Conservation (phyloP, 768 basidiomycete species). For the Solioccasus polychromus region DNA sequence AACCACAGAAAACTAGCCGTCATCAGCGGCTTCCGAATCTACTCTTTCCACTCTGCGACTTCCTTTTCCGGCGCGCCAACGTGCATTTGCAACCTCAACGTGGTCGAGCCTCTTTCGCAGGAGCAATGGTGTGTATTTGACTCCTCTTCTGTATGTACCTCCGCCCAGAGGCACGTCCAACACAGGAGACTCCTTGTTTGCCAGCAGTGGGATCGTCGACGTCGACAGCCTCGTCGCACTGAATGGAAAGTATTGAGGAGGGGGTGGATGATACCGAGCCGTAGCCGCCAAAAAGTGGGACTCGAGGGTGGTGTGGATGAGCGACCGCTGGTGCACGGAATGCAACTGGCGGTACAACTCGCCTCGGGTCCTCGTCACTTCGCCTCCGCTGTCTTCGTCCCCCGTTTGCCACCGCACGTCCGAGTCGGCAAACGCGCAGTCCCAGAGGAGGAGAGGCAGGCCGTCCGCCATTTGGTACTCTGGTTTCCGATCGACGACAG, state of each 20-base stretch:
- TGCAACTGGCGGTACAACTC: slow-evolving; percentile 53
- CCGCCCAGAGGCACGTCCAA: slow-evolving; percentile 69
- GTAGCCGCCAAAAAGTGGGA: slow-evolving; percentile 63
- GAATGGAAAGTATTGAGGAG: slow-evolving; percentile 38
- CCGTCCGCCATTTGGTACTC: slow-evolving; percentile 93
- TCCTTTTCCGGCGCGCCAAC: slow-evolving; percentile 73
- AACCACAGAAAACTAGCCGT: slow-evolving; percentile 4
- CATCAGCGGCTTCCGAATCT: slow-evolving; percentile 9
- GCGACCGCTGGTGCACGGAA: slow-evolving; percentile 54
- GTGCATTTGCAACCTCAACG: slow-evolving; percentile 71
- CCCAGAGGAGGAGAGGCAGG: slow-evolving; percentile 89
- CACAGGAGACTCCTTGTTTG: slow-evolving; percentile 20
- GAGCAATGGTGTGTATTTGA: slow-evolving; percentile 67
- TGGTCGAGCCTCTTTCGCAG: slow-evolving; percentile 64
- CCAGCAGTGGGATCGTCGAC: slow-evolving; percentile 15
- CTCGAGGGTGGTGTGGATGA: slow-evolving; percentile 61
- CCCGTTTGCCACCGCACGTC: slow-evolving; percentile 74
- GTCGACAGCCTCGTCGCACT: slow-evolving; percentile 22
- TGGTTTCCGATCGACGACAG: slow-evolving; percentile 70
- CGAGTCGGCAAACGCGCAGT: slow-evolving; percentile 68
- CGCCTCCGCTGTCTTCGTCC: slow-evolving; percentile 28
- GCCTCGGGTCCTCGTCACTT: slow-evolving; percentile 27
- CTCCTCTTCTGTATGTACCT: slow-evolving; percentile 57
- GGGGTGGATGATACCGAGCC: slow-evolving; percentile 45
- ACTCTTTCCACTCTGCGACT: slow-evolving; percentile 41